Conservation (phyloP, 2,329 filamentous ascomycete genomes). For the Phialophora verrucosa region DNA sequence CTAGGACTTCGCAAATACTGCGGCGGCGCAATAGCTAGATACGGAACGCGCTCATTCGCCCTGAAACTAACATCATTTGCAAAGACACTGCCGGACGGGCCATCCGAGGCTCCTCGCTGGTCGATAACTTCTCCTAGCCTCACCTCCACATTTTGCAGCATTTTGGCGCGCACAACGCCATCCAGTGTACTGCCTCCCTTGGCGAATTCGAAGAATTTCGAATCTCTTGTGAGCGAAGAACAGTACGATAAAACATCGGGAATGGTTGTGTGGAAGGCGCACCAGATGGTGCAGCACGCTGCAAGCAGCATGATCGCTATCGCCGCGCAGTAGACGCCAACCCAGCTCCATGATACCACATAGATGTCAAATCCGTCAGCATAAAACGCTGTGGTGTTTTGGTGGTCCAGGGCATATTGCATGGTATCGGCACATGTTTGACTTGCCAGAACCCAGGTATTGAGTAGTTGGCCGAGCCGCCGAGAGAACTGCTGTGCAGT, state of each 20-base stretch:
- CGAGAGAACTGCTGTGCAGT: constrained; percentile 31
- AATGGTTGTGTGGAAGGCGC: constrained; percentile 25
- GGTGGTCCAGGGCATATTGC: neutral
- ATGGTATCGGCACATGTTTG: neutral
- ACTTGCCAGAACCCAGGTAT: constrained; percentile 30
- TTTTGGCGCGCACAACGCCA: neutral
- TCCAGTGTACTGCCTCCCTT: neutral
- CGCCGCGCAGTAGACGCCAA: constrained; percentile 26
- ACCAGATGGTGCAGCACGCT: constrained; percentile 31
- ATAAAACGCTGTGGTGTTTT: neutral
- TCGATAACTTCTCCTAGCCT: neutral
- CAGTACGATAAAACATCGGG: constrained; percentile 35
- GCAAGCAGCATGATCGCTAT: constrained; percentile 32
- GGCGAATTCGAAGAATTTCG: neutral
- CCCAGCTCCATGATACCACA: constrained; percentile 14
- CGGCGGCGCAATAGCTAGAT: neutral
- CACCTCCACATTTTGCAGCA: neutral
- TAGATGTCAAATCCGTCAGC: neutral
- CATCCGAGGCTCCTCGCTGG: neutral
- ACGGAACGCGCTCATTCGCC: neutral
- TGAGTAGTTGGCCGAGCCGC: constrained; percentile 34
- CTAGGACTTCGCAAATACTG: neutral
- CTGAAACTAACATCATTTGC: neutral
- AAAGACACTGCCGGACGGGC: neutral
- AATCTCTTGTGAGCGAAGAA: constrained; percentile 12